Conservation (phyloP, 2,329 filamentous ascomycete species). For the Fusarium beomiforme region DNA sequence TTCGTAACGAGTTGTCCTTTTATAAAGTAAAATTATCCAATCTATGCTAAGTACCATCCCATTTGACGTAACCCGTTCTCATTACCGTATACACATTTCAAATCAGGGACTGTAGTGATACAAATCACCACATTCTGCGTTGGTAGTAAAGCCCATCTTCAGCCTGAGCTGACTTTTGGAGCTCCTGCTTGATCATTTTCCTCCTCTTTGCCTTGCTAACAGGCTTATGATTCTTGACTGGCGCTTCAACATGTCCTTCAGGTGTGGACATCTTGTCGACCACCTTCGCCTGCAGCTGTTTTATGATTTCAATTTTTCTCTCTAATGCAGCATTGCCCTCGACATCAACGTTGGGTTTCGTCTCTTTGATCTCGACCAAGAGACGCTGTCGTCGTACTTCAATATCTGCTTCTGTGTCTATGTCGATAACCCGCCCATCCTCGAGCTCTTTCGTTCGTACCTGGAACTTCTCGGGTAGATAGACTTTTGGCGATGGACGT, state of each 20-base stretch:
- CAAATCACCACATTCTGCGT: constrained; percentile 61
- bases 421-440: constrained; percentile 56
- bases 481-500: constrained; percentile 58
- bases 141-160: constrained; percentile 63
- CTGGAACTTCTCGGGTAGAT: constrained; percentile 62
- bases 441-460: constrained; percentile 56
- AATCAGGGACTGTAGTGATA: background rate
- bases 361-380: constrained; percentile 50
- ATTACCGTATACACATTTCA: constrained; percentile 17
- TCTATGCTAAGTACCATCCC: background rate
- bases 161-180: constrained; percentile 58
- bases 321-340: constrained; percentile 26
- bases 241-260: constrained; percentile 50
- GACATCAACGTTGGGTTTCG: constrained; percentile 39
- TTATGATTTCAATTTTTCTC: constrained; percentile 47
- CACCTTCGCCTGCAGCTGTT: constrained; percentile 46
- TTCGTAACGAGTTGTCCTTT: background rate
- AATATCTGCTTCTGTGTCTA: constrained; percentile 50
- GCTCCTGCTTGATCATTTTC: constrained; percentile 67
- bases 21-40: background rate
- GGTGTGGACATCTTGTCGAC: constrained; percentile 47
- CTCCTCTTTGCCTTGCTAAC: constrained; percentile 64
- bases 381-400: constrained; percentile 42
- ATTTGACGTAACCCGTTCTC: constrained; percentile 5
- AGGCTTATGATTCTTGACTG: constrained; percentile 55